These are phyloP conservation scores for Candida mesenterica DNA, from an alignment of 1,139 yeast species.

Conservation along the genomic window DNA sequence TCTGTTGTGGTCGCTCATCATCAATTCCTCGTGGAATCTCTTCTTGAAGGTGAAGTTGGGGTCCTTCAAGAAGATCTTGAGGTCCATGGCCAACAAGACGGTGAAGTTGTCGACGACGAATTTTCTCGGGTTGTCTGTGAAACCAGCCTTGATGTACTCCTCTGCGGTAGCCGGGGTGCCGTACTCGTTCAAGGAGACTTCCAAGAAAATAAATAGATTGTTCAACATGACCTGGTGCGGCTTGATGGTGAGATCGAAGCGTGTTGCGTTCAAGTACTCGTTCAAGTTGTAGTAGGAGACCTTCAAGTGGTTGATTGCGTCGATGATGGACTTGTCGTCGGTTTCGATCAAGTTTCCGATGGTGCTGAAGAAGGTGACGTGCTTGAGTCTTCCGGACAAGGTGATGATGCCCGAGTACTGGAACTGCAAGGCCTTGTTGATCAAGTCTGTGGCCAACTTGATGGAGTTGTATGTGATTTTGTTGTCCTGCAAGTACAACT, in stretches of 20 bases:
- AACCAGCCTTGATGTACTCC: conserved; percentile 48
- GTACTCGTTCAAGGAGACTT: conserved; percentile 42
- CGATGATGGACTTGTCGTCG: conserved; percentile 36
- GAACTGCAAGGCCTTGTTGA: conserved; percentile 42
- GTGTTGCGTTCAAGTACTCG: conserved; percentile 34
- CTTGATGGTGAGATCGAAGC: conserved; percentile 39
- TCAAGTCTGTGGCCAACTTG: conserved; percentile 46
- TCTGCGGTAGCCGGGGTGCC: conserved; percentile 48
- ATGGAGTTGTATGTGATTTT: conserved; percentile 46
- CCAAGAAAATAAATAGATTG: conserved; percentile 41
- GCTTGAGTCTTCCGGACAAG: conserved; percentile 44
- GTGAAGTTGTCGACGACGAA: conserved; percentile 44
- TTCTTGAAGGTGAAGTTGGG: conserved; percentile 59
- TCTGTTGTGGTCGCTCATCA: conserved; percentile 45
- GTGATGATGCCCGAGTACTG: conserved; percentile 42
- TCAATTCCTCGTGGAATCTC: conserved; percentile 56
- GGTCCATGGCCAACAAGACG: conserved; percentile 46
- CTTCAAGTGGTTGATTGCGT: conserved; percentile 35
- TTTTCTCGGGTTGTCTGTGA: conserved; percentile 43
- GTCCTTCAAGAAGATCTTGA: conserved; percentile 51
- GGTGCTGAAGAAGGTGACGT: conserved; percentile 44
- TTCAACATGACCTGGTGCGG: conserved; percentile 44
- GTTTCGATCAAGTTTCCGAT: conserved; percentile 41
- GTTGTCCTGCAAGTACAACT: conserved; percentile 42
- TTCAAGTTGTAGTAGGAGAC: conserved; percentile 38